Percentiles rank a stretch among this genome's conserved stretches.
These are phyloP conservation scores for Aulographum hederae DNA, from an alignment of 2,329 filamentous ascomycete genomes.

Conservation along the genomic window DNA sequence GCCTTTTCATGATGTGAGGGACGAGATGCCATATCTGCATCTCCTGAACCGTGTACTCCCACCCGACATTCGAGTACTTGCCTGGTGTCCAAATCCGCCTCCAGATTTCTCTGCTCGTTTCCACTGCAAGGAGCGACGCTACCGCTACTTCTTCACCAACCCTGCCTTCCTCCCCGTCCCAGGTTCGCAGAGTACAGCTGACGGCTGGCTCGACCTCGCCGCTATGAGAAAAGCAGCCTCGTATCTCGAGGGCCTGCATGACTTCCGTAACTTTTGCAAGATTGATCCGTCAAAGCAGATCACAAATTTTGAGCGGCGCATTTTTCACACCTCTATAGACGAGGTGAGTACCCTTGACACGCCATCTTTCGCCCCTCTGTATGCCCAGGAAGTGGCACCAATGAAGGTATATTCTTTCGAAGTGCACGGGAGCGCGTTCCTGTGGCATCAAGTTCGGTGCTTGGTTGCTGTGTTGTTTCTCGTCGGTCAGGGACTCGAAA, in stretches of 20 bases:
- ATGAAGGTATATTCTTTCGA: conserved; percentile 71
- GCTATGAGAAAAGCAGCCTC: conserved; percentile 72
- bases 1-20: conserved; percentile 46
- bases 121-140: conserved; percentile 77
- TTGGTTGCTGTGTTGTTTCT: conserved; percentile 89
- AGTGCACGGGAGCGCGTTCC: conserved; percentile 76
- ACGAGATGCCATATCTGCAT: conserved; percentile 71
- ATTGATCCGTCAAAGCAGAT: conserved; percentile 82
- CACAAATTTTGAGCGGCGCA: conserved; percentile 58
- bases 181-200: conserved; percentile 18
- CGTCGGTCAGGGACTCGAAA: conserved; percentile 74
- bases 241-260: conserved; percentile 64
- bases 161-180: conserved; percentile 62
- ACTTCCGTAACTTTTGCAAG: conserved; percentile 96
- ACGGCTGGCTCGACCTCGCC: conserved; percentile 69
- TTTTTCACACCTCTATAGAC: conserved; percentile 66
- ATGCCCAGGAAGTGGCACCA: neutral
- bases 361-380: conserved; percentile 5
- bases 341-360: conserved; percentile 31
- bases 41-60: conserved; percentile 78
- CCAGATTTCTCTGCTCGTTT: conserved; percentile 76
- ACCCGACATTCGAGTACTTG: conserved; percentile 72
- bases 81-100: conserved; percentile 78
- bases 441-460: conserved; percentile 96
- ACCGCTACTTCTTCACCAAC: conserved; percentile 96